Evolutionary conservation across 2,329 filamentous ascomycete species (phyloP).

Genomic region (Alternaria sp.): DNA sequence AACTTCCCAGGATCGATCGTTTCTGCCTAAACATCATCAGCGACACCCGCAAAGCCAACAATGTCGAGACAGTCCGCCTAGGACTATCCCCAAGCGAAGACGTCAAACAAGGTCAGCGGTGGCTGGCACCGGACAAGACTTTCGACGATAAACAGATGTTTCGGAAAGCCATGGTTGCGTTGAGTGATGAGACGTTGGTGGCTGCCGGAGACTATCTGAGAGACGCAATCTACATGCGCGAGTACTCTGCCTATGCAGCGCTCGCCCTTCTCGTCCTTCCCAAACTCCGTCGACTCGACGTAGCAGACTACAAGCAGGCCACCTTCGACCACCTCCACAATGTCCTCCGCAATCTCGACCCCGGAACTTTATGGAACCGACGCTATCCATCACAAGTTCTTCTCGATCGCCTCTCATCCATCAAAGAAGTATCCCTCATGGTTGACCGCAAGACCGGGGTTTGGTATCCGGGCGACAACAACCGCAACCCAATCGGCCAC

Average conservation of each 20-base stretch:
- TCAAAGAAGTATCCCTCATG: conserved; percentile 26
- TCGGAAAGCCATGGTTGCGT: conserved; percentile 12
- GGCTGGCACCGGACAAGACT: conserved; percentile 18
- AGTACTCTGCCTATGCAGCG: conserved; percentile 35
- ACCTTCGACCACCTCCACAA: conserved; percentile 27
- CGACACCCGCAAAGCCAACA: conserved; percentile 18
- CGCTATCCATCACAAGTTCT: conserved; percentile 16
- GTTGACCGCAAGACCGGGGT: conserved; percentile 23
- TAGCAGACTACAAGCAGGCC: conserved; percentile 24
- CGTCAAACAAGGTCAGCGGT: conserved; percentile 21
- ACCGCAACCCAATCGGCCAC: conserved; percentile 13
- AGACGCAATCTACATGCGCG: conserved; percentile 25
- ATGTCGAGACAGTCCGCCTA: conserved; percentile 28
- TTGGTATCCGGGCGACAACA: conserved; percentile 8
- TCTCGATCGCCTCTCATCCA: conserved; percentile 17
- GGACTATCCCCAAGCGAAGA: conserved; percentile 21
- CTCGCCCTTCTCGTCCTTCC: conserved; percentile 30
- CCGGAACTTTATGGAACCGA: conserved; percentile 2
- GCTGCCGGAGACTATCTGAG: conserved; percentile 20
- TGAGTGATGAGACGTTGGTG: conserved; percentile 23
- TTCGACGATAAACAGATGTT: conserved; percentile 21
- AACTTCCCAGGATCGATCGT: conserved; percentile 31
- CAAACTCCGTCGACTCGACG: conserved; percentile 19
- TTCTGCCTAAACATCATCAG: conserved; percentile 32
- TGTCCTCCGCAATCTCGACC: conserved; percentile 22